Conservation (phyloP, 768 basidiomycete species). For the Sistotremastrum niveocremeum region DNA sequence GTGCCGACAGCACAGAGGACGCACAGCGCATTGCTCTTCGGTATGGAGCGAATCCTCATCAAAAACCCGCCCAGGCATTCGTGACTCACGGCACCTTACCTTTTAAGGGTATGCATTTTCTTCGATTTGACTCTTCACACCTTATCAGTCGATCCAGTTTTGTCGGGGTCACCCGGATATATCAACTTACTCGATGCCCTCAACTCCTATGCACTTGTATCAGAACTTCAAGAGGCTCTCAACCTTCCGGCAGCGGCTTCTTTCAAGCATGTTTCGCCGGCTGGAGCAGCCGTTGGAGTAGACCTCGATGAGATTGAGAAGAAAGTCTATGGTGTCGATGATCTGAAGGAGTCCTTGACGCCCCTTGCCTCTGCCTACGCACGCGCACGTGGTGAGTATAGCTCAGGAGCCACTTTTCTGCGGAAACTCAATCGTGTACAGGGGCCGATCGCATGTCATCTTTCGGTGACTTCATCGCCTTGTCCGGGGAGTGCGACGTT, state of each 20-base stretch:
- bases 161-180: conserved; percentile 92
- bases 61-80: conserved; percentile 95
- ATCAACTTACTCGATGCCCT: conserved; percentile 97
- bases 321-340: conserved; percentile 92
- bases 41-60: conserved; percentile 97
- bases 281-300: conserved; percentile 88
- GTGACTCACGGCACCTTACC: conserved; percentile 81
- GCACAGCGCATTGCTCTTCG: conserved; percentile 79
- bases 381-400: conserved; percentile 67
- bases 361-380: conserved; percentile 89
- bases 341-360: conserved; percentile 80
- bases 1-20: conserved; percentile 52
- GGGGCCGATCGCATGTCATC: conserved; percentile 99
- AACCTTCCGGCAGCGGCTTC: conserved; percentile 90
- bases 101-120: conserved; percentile 59
- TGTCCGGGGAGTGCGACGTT: conserved; percentile 85
- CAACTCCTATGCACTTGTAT: conserved; percentile 93
- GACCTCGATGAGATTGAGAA: conserved; percentile 74
- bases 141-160: conserved; percentile 33
- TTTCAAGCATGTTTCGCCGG: conserved; percentile 99
- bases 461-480: conserved; percentile 96
- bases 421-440: conserved; percentile 15
- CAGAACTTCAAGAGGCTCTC: conserved; percentile 81
- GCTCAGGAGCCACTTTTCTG: not conserved
- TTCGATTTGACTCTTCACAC: conserved; percentile 1